Evolutionary conservation across 2,329 filamentous ascomycete genomes (phyloP).

Genomic region (Cladosporium oxysporum): DNA sequence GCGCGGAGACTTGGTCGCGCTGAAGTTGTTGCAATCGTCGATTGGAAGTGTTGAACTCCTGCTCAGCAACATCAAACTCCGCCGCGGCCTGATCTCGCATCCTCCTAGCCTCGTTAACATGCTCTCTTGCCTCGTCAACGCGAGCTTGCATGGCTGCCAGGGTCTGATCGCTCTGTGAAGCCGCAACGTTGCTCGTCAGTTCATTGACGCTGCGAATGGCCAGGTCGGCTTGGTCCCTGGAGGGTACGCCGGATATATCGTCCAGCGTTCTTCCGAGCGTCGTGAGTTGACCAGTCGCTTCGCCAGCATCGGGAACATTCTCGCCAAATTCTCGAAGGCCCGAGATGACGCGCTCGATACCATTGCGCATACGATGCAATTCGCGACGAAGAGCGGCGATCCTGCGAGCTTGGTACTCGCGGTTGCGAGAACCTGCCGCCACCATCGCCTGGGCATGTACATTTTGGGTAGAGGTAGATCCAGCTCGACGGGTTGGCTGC

Average conservation of each 20-base stretch:
- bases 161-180: conserved; percentile 28
- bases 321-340: conserved; percentile 41
- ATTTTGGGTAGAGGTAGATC: conserved; percentile 19
- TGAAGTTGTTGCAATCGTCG: conserved; percentile 37
- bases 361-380: conserved; percentile 40
- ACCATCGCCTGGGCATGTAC: conserved; percentile 33
- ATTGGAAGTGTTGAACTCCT: conserved; percentile 35
- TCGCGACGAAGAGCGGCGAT: conserved; percentile 41
- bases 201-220: conserved; percentile 30
- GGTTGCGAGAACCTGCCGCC: conserved; percentile 33
- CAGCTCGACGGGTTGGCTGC: neutral
- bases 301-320: conserved; percentile 35
- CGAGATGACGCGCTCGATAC: conserved; percentile 41
- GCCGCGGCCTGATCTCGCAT: conserved; percentile 36
- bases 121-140: conserved; percentile 35
- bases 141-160: conserved; percentile 33
- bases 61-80: conserved; percentile 38
- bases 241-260: conserved; percentile 28
- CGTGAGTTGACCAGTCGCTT: conserved; percentile 33
- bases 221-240: conserved; percentile 26
- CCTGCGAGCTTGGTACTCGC: conserved; percentile 39
- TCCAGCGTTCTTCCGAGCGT: conserved; percentile 36
- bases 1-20: conserved; percentile 38
- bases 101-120: conserved; percentile 35
- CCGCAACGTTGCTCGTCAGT: conserved; percentile 21